Percentiles rank a stretch among this genome's conserved stretches.
These are phyloP conservation scores for Fusarium mangiferae DNA, from an alignment of 2,329 filamentous ascomycete genomes.

Conservation along the genomic window DNA sequence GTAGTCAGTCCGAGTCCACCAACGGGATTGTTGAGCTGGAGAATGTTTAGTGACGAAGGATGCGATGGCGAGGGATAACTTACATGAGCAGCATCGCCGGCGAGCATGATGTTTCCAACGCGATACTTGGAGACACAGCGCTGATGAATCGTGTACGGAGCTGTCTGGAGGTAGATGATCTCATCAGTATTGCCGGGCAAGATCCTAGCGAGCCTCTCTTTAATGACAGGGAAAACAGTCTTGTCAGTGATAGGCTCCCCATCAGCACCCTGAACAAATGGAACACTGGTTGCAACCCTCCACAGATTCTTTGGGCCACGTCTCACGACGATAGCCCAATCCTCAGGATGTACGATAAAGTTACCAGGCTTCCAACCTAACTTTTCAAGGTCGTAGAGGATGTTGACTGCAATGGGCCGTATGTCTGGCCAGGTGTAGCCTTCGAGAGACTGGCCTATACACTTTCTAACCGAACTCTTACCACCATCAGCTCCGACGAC, in stretches of 20 bases:
- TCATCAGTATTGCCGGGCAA: neutral
- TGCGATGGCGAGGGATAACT: accelerated
- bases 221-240: neutral
- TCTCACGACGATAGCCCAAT: neutral
- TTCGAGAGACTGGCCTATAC: neutral
- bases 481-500: neutral
- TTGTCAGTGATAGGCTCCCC: neutral
- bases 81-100: neutral
- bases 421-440: neutral
- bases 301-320: neutral
- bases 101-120: neutral
- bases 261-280: neutral
- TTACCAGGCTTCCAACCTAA: neutral
- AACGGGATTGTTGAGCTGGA: neutral
- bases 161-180: neutral
- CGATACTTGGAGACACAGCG: neutral
- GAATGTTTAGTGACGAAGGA: neutral
- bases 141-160: neutral
- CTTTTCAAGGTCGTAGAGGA: neutral
- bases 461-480: neutral
- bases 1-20: neutral
- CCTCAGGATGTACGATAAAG: neutral
- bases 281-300: neutral
- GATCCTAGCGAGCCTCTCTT: neutral
- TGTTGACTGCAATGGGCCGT: neutral